These are phyloP conservation scores for Fusarium humuli DNA, from an alignment of 2,329 filamentous ascomycete genomes.

Conservation along the genomic window DNA sequence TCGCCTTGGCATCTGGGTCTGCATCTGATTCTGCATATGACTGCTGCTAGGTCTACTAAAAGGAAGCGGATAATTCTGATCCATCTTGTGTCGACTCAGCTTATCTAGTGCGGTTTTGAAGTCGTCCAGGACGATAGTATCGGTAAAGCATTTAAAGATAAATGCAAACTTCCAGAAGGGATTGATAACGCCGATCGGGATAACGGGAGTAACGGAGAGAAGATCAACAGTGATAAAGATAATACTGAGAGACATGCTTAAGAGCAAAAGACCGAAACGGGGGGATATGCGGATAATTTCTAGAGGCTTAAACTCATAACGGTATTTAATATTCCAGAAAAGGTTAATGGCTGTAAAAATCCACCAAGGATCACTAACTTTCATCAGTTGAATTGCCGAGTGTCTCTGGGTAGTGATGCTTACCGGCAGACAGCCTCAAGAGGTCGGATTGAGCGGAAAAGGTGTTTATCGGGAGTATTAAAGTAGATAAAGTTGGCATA, in stretches of 20 bases:
- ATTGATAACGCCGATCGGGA: conserved; percentile 52
- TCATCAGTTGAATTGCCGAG: not conserved
- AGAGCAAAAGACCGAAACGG: conserved; percentile 72
- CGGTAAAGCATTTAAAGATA: conserved; percentile 70
- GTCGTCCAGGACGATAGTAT: conserved; percentile 74
- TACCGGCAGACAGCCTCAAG: conserved; percentile 70
- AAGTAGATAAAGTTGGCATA: conserved; percentile 75
- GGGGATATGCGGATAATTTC: conserved; percentile 71
- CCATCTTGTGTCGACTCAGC: conserved; percentile 31
- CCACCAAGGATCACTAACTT: conserved; percentile 72
- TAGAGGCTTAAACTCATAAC: conserved; percentile 68
- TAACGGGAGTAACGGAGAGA: conserved; percentile 65
- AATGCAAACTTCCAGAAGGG: conserved; percentile 40
- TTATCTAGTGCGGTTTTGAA: conserved; percentile 70
- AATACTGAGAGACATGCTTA: conserved; percentile 70
- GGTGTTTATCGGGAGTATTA: conserved; percentile 60
- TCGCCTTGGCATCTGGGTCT: too few species aligned
- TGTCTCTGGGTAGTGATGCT: conserved; percentile 1
- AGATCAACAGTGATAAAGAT: conserved; percentile 72
- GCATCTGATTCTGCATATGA: too few species aligned
- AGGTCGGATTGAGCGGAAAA: conserved; percentile 67
- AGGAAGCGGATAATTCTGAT: conserved; percentile 18
- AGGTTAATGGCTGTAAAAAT: conserved; percentile 71
- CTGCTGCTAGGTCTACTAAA: conserved; percentile 22
- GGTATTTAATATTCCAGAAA: conserved; percentile 71